Evolutionary conservation across 441 rosid species (phyloP), one percentile per base, ranked within the genome.

Genomic region (Erodium chrysanthum): DNA sequence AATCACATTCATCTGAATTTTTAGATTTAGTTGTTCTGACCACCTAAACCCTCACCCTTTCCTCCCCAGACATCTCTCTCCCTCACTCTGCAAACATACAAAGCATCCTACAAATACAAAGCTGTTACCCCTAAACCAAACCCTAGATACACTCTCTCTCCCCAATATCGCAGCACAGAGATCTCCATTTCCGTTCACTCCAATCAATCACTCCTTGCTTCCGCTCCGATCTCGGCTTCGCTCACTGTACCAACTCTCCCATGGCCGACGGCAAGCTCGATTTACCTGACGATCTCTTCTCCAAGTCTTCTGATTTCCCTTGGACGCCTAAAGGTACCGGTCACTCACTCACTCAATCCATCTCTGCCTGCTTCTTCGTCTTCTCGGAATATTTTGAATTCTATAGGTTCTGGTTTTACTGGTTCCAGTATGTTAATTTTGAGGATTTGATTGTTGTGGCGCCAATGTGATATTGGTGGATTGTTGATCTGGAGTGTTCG

Each of bases 191-290:
- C 22, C 60, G 25, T 15, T 54, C 60, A 50, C 70, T 56, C 37
- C 62, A 70, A 61, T 1, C 29, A 25, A 25, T 37, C 66, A 56
- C 60, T 46, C 17, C 25, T 20, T 54, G 12, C 42, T 31, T 73
- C 10, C 67, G 37, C 15, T 22, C 59, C 14, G 56, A 29, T 46
- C 68, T 37, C 33, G 15, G 58, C 48, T 31, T 23, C 59, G 68
- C 33, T 42, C 27, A 48, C 73, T 67, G 70, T 68, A 54, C 22
- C 33, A 15, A 17, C 71, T 71, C 50, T 17, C 46, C 77, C 72
- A 90, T 90, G 95, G 90, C 92, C 42, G 81, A 79, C 61, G 79
- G 79, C 66, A 90, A 85, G 88, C 74, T 85, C 80, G 86, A 90
- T 88, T 88, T 88, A 40, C 89, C 88, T 9, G 92, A 86, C 76